Base-by-base conservation (phyloP, 2,329 filamentous ascomycete genomes). In the Pseudocercospora pini-densiflorae region DNA sequence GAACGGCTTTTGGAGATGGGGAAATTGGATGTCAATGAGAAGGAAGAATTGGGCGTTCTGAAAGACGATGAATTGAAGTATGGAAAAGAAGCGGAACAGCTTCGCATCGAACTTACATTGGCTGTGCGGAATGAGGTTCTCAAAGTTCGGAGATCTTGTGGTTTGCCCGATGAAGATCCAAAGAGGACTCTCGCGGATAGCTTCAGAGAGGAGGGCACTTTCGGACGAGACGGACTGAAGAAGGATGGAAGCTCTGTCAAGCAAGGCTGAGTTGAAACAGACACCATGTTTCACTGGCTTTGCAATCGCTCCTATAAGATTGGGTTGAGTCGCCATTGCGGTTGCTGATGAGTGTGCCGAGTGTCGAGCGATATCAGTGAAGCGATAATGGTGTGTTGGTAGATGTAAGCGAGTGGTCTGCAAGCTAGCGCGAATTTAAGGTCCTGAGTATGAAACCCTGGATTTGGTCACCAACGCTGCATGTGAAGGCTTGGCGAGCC, bases 101-200 rank as follows among this genome's bases (percentile, higher is more conserved):
- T 96, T 69, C 85, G 95, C 65, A 88, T 91, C 62, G 92, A 97
- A 78, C 92, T 94, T 58, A 93, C 94, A 1, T 85, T 85, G 77
- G 86, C 90, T 66, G 88, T 98, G 36, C 86, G 95, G 58, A 86
- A 91, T 63, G 91, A 96, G 77, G 90, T 99, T 2, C 80, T 94
- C 60, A 92, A 92, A 73, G 85, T 98, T 23, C 86, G 94, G 68
- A 84, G 87, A 70, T 85, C 85, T 53, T 81, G 91, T 65, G 94
- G 93, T 0, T 88, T 91, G 68, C 87, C 91, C 0, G 93, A 97
- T 66, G 90, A 96, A 71, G 92, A 97, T 72, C 89, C 91, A 0
- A 89, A 91, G 71, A 86, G 89, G 57, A 90, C 89, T 8, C 80
- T 94, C 29, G 92, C 91, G 0, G 92, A 94, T 79, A 97, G 93